These are phyloP conservation scores for Pseudogymnoascus sp. DNA, from an alignment of 2,329 filamentous ascomycete species.

Conservation along the genomic window DNA sequence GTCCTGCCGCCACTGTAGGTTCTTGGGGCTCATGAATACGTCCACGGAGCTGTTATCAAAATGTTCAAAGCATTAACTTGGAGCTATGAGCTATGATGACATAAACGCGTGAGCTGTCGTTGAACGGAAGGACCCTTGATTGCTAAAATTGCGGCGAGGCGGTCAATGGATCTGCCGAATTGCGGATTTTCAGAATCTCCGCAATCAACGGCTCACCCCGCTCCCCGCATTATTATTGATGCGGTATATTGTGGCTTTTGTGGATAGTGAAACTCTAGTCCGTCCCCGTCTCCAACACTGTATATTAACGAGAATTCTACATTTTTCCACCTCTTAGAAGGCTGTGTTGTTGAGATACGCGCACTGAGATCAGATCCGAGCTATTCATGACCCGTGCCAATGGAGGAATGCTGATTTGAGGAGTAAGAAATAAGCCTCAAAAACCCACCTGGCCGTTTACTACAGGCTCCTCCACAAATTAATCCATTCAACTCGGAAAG, in stretches of 20 bases:
- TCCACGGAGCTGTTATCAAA: background rate
- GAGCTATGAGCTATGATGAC: conserved; percentile 6
- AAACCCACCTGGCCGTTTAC: background rate
- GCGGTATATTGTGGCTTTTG: background rate
- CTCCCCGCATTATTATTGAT: background rate
- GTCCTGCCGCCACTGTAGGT: background rate
- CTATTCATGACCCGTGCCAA: background rate
- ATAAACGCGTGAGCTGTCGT: background rate
- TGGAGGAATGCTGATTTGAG: background rate
- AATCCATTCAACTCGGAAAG: background rate
- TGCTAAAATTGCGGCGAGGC: background rate
- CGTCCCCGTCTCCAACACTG: background rate
- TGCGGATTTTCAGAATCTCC: background rate
- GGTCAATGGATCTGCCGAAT: background rate
- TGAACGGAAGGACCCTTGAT: background rate
- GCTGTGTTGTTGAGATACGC: background rate
- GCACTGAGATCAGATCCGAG: background rate
- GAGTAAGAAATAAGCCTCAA: background rate
- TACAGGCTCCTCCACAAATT: background rate
- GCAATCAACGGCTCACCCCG: background rate
- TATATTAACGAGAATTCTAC: background rate
- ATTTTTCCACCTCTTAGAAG: background rate
- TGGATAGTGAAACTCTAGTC: background rate
- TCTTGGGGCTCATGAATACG: background rate
- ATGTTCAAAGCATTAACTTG: background rate